Base-by-base conservation (phyloP, 306 rosid genomes). In the Senna siamea region DNA sequence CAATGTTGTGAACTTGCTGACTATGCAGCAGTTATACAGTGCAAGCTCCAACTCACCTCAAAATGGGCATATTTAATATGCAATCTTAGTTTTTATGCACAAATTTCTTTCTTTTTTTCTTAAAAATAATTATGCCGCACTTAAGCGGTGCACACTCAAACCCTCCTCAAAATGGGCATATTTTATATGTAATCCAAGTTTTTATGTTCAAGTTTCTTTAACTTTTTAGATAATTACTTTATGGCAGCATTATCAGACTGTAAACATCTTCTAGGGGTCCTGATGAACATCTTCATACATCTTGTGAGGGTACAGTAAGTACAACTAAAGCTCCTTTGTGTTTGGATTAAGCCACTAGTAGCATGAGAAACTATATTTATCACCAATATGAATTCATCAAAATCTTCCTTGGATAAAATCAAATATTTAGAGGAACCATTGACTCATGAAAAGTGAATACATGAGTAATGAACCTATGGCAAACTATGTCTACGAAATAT, bases 1-100 rank as follows among this genome's bases (percentile, higher is more conserved):
- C 34, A 56, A 37, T 44, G 62, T 51, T 51, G 35, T 4, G 9
- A 12, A 22, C 47, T 66, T 59, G 68, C 22, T 80, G 59, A 61
- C 28, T 6, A 11, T 30, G 57, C 13, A 28, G 26, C 70, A 66
- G 41, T 40, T 54, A 65, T 12, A 15, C 35, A n/a, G n/a, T n/a
- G n/a, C n/a, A n/a, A n/a, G n/a, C 30, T 26, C 30, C 3, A 26
- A 26, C 30, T 26, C 2, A 26, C 30, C 30, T 26, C 30, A 26
- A 26, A 26, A 26, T 26, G 30, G 30, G 30, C 3, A 26, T 26
- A 26, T 26, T 26, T 26, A 1, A 26, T 26, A 26, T 26, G 30
- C 30, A 26, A 26, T 26, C 1, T 26, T 26, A 26, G 30, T 26
- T 26, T 26, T 26, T 26, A 26, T 26, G 30, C 30, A 26, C 30